Evolutionary conservation across 2,329 filamentous ascomycete genomes (phyloP), one percentile per base, ranked within the genome.

Genomic region (Diaporthe sp.): DNA sequence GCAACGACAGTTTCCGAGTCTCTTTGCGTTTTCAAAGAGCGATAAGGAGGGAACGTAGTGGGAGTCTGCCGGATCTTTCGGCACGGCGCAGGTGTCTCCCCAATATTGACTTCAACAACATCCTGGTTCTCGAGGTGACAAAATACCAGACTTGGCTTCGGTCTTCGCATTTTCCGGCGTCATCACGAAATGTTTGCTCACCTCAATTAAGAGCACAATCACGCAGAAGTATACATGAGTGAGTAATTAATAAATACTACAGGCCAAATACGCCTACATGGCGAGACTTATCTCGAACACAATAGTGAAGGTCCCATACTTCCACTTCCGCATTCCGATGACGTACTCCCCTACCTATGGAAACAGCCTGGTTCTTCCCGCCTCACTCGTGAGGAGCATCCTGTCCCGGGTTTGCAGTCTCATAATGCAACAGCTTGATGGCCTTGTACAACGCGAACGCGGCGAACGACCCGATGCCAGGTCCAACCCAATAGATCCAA

Each of bases 401-500:
- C 15, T 66, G 61, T 15, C 61, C 61, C 13, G 61, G 61, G 44
- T 66, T 66, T 8, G 44, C 61, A 5, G 12, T 66, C 44, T 86
- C 82, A 78, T 90, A 91, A 70, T 90, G 85, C 42, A 90, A 81
- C 47, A 82, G 79, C 79, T 88, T 89, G 71, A 91, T 82, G 5
- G 88, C 75, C 74, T 83, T 84, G 81, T 89, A 91, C 25, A 89
- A 83, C 10, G 75, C 81, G 19, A 82, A 85, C 1, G 89, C 88
- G 15, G 90, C 78, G 8, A 87, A 63, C 0, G 86, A 78, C 0
- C 89, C 89, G 69, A 89, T 80, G 9, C 85, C 80, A 2, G 89
- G 89, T 0, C 88, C 89, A 13, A 90, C 77, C 85, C 87, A 89
- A 81, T 88, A 89, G 77, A 89, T 88, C 87, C 87, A 89, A 72